These are phyloP conservation scores for Lathyrus aphaca DNA, from an alignment of 306 rosid genomes.

Conservation along the genomic window DNA sequence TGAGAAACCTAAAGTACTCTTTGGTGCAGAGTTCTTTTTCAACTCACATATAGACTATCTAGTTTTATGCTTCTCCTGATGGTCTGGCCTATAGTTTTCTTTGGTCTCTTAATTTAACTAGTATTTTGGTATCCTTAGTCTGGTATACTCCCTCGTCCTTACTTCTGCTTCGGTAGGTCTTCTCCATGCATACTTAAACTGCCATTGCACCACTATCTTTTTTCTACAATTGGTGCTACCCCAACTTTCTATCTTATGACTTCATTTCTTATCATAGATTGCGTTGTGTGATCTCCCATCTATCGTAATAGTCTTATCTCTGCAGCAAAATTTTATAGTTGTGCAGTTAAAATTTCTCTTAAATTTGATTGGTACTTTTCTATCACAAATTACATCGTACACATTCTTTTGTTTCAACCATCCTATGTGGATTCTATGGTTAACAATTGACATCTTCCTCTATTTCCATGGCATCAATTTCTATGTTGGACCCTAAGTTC, in stretches of 20 bases:
- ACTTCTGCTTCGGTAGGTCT: not conserved
- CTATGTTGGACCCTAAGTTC: not conserved
- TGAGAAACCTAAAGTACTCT: not conserved
- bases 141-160: not conserved
- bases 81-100: slow-evolving; percentile 3
- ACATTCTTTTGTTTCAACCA: not conserved
- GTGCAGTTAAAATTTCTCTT: not conserved
- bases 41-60: not conserved
- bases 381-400: not conserved
- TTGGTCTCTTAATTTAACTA: not conserved
- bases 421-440: not conserved
- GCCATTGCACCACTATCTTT: not conserved
- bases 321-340: not conserved
- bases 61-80: not conserved
- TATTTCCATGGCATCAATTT: not conserved
- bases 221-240: not conserved
- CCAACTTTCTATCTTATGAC: not conserved
- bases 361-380: not conserved
- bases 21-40: not conserved
- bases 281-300: not conserved
- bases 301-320: not conserved
- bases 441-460: not conserved
- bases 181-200: slow-evolving; percentile 1
- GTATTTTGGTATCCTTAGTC: not conserved
- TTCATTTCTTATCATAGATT: not conserved